Evolutionary conservation across 2,329 filamentous ascomycete species (phyloP), one percentile per base, ranked within the genome.

Genomic region (Keithomyces neogunnii): DNA sequence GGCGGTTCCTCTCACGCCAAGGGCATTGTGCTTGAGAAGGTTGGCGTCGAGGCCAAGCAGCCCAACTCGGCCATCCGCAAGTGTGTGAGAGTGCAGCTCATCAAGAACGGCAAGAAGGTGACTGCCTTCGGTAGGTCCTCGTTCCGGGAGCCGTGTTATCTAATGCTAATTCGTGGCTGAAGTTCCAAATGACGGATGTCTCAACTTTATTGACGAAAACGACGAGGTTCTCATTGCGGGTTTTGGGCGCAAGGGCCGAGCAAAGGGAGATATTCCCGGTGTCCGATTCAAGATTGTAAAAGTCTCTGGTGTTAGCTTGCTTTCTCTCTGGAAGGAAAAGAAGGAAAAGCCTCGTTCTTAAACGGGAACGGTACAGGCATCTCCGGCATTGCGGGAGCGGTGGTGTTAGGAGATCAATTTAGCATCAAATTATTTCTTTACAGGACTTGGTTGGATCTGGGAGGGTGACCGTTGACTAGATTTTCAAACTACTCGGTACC

Each of bases 21-120:
- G 88, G 93, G 93, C 66, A 99, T 99, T 72, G 93, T 99, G 71
- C 89, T 99, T 69, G 93, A 99, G 81, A 99, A 99, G 82, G 93
- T 99, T 79, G 93, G 93, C 82, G 95, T 99, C 73, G 93, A 99
- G 83, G 93, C 93, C 79, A 99, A 99, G 81, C 93, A 99, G 84
- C 93, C 93, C 75, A 99, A 99, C 88, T 97, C 91, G 64, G 93
- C 93, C 70, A 99, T 99, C 71, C 89, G 93, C 76, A 99, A 99
- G 86, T 99, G 93, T 82, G 93, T 99, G 69, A 86, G 91, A 81
- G 93, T 99, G 58, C 95, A 99, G 80, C 84, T 99, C 76, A 99
- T 99, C 84, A 99, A 99, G 90, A 99, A 99, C 84, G 93, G 93
- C 79, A 99, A 99, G 90, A 99, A 99, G 84, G 93, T 99, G 75